Evolutionary conservation across 129 eudicot genomes (phyloP), one percentile per base, ranked within the genome.

Genomic region (Silybum marianum): DNA sequence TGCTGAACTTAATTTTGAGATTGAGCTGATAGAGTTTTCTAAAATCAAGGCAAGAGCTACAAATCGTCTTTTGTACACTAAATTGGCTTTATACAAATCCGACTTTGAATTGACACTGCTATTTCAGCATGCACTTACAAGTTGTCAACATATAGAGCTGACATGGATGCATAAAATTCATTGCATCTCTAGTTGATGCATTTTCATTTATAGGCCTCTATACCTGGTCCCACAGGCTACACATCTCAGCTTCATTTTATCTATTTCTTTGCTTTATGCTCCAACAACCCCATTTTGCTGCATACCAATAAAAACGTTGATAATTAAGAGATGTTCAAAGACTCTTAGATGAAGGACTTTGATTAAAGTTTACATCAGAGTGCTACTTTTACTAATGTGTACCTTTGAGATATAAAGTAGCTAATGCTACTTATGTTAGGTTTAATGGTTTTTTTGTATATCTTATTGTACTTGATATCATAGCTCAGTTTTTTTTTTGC

Each of bases 1-100:
- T 78, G 92, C 86, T 39, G 99, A 96, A 80, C 98, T 96, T 82
- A 95, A 96, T 87, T 96, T 93, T 85, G 99, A 96, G 88, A 90
- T 91, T 71, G 98, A 96, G 91, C 71, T 96, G 84, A 90, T 96
- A 40, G 99, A 96, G 74, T 91, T 91, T 82, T 84, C 93, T n/a
- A 96, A 93, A 91, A 89, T 87, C 78, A 96, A 93, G 99, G 99
- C 87, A 91, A 89, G 92, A 68, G 26, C 75, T 71, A 70, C 22
- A 60, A 4, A 22, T 76, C 16, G 10, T 75, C 23, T 58, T 48
- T 66, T 9, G 14, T 73, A 34, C 60, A 67, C 23, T 21, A 46
- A 74, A 11, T n/a, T 16, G 32, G 23, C 69, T 75, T 69, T 26
- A 54, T 75, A 79, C 76, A 48, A 6, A 13, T 48, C 73, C 36